Conservation (phyloP, 805 yeast species). For the Candida caryicola region DNA sequence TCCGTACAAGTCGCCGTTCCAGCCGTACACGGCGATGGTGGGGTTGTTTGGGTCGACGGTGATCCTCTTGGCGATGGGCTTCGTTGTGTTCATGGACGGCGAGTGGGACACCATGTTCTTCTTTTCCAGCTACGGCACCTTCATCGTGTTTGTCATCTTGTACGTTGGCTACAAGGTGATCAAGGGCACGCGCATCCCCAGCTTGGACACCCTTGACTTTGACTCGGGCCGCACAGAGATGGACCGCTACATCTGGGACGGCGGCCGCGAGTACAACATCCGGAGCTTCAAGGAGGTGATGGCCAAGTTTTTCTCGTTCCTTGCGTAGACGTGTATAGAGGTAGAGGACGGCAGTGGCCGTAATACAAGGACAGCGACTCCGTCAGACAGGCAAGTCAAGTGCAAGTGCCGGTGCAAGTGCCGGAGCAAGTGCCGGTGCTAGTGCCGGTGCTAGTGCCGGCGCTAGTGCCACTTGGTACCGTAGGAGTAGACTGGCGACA, state of each 20-base stretch:
- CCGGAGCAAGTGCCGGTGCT: too few relatives aligned
- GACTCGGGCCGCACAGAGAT: slow-evolving; percentile 84
- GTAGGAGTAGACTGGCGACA: too few relatives aligned
- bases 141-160: slow-evolving; percentile 49
- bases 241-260: slow-evolving; percentile 80
- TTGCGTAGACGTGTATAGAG: slow-evolving; percentile 22
- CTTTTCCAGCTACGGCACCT: slow-evolving; percentile 63
- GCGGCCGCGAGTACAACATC: slow-evolving; percentile 48
- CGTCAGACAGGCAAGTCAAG: too few relatives aligned
- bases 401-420: too few relatives aligned
- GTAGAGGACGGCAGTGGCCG: not conserved
- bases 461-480: too few relatives aligned
- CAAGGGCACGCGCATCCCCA: slow-evolving; percentile 61
- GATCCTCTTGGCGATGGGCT: slow-evolving; percentile 58
- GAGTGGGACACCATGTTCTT: slow-evolving; percentile 62
- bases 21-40: slow-evolving; percentile 64
- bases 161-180: slow-evolving; percentile 56
- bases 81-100: slow-evolving; percentile 53
- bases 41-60: slow-evolving; percentile 55
- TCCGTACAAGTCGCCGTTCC: slow-evolving; percentile 68
- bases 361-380: too few relatives aligned
- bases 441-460: too few relatives aligned
- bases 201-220: slow-evolving; percentile 71
- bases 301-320: slow-evolving; percentile 30
- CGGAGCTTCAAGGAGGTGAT: slow-evolving; percentile 31